Conservation (phyloP, 164 flowering plant species). For the Magnolia kwangsiensis region DNA sequence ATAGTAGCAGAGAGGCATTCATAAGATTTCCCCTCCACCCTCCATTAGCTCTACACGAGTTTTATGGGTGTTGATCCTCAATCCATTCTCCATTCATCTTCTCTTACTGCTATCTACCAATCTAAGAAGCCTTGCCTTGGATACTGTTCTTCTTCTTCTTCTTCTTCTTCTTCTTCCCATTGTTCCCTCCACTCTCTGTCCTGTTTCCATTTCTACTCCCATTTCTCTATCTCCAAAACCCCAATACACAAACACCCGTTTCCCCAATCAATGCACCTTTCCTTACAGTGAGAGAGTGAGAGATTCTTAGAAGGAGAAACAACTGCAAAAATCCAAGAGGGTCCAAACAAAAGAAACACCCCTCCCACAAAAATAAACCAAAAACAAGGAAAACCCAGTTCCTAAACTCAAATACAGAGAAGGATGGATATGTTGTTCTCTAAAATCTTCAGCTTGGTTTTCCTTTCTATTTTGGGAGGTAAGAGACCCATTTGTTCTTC, state of each 20-base stretch:
- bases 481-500: no score
- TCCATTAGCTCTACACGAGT: background rate
- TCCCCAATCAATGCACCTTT: conserved; percentile 10
- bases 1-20: background rate
- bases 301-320: background rate
- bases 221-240: background rate
- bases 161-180: background rate
- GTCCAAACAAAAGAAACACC: no score
- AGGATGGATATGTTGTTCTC: background rate
- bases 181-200: background rate
- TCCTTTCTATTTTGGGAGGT: background rate
- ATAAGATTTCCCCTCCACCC: background rate
- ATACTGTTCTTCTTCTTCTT: conserved; percentile 2
- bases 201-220: no score
- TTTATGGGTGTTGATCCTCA: conserved; percentile 15
- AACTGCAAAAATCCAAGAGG: no score
- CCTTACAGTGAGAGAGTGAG: background rate
- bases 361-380: background rate
- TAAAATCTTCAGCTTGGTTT: background rate
- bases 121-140: conserved; percentile 2
- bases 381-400: background rate
- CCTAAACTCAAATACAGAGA: no score
- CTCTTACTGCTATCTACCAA: conserved; percentile 1
- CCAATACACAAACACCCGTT: conserved; percentile 6
- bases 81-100: conserved; percentile 12